Base-by-base conservation (phyloP, 2,329 filamentous ascomycete genomes). In the Ilyonectria destructans region DNA sequence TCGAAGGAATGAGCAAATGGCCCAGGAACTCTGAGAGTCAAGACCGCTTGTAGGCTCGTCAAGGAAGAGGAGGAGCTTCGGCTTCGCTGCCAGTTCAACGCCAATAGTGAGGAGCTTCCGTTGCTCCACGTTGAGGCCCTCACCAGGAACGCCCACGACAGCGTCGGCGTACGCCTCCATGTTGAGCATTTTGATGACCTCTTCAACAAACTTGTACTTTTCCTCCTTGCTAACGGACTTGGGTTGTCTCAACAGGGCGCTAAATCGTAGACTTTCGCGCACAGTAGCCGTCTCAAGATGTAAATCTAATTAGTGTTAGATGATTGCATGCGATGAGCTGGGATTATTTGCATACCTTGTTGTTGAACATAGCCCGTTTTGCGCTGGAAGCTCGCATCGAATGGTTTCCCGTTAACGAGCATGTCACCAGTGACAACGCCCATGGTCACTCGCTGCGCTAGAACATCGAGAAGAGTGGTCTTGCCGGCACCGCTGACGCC, bases 361-460 rank as follows among this genome's bases (percentile, higher is more conserved):
- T 92, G 90, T 71, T 92, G 90, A 0, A 91, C 90, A 71, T 92
- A 92, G 0, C 90, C 90, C 0, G 89, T 91, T 76, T 90, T 90
- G 7, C 90, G 84, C 67, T 91, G 89, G 70, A 92, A 92, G 55
- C 85, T 87, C 6, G 81, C 80, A 69, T 89, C 87, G 0, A 87
- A 82, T 0, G 85, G 83, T 63, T 82, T 86, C 4, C 90, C 90
- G 69, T 91, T 89, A 12, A 92, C 89, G 13, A 92, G 80, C 87
- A 92, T 91, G 60, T 91, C 87, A 5, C 90, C 90, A 0, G 88
- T 90, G 10, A 92, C 85, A 2, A 92, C 87, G 12, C 90, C 90
- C 75, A 90, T 87, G 0, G 85, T 87, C 0, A 85, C 88, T 15
- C 91, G 83, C 49, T 84, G 80, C 2, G 83, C 83, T 4, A 85